A percentile compares a stretch with the other conserved stretches of the same genome.
These are phyloP conservation scores for Cladobotryum protrusum DNA, from an alignment of 2,329 filamentous ascomycete species.

Conservation along the genomic window DNA sequence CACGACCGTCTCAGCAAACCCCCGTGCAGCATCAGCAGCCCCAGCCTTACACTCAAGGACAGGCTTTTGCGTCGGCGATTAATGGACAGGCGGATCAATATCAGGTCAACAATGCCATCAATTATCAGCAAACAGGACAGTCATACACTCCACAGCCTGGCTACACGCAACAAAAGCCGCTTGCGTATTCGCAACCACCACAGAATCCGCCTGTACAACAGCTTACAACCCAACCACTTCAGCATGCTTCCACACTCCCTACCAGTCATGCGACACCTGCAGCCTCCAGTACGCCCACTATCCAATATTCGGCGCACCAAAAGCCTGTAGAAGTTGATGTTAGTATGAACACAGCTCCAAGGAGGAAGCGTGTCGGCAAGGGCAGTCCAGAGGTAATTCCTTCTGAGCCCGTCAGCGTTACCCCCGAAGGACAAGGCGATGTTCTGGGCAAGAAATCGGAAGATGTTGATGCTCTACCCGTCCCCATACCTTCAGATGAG, in stretches of 20 bases:
- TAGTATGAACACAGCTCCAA: constrained; percentile 15
- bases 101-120: constrained; percentile 12
- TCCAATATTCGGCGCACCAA: constrained; percentile 20
- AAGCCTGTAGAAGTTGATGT: constrained; percentile 17
- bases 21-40: constrained; percentile 25
- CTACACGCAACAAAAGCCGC: constrained; percentile 16
- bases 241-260: constrained; percentile 3
- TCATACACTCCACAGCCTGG: constrained; percentile 9
- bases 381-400: constrained; percentile 19
- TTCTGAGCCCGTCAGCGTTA: constrained; percentile 20
- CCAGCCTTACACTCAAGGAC: constrained; percentile 18
- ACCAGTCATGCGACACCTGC: constrained; percentile 3
- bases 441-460: constrained; percentile 26
- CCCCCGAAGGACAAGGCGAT: constrained; percentile 26
- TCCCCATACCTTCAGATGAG: constrained; percentile 27
- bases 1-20: constrained; percentile 23
- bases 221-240: constrained; percentile 11
- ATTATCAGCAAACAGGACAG: constrained; percentile 13
- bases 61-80: constrained; percentile 20
- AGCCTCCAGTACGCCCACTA: neutral
- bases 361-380: constrained; percentile 32
- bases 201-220: constrained; percentile 12
- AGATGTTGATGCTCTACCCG: constrained; percentile 27
- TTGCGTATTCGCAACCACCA: constrained; percentile 15
- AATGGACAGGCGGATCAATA: constrained; percentile 20